A percentile compares a stretch with the other conserved stretches of the same genome.
phyloP scores from a whole-genome alignment of 2,329 filamentous ascomycete genomes.

The Cladophialophora psammophila region DNA sequence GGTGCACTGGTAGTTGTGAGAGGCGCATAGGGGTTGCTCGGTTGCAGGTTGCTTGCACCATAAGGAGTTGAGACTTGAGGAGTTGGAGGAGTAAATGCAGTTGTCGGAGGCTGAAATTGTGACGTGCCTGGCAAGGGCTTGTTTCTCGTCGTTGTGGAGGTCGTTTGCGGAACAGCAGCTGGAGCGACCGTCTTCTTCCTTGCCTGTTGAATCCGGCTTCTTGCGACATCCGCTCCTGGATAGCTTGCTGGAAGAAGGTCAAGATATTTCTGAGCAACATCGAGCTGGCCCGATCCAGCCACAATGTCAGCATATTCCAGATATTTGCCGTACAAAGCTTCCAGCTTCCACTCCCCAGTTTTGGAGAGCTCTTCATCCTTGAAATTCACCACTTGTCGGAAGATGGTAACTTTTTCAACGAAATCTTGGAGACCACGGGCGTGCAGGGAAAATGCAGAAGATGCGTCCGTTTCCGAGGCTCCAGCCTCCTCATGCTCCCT shows the following conservation, averaged over 20 bases:
- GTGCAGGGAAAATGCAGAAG: constrained; percentile 90
- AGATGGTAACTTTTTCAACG: constrained; percentile 97
- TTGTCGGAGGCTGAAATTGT: constrained; percentile 47
- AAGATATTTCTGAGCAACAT: constrained; percentile 88
- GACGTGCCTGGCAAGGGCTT: constrained; percentile 54
- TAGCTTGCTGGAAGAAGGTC: constrained; percentile 84
- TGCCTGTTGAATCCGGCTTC: constrained; percentile 83
- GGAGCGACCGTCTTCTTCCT: constrained; percentile 66
- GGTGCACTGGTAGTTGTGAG: constrained; percentile 41
- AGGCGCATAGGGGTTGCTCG: constrained; percentile 25
- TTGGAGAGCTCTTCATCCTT: constrained; percentile 75
- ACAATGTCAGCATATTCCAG: constrained; percentile 96
- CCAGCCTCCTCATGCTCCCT: constrained; percentile 80
- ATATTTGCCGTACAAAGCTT: constrained; percentile 89
- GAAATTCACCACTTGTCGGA: constrained; percentile 93
- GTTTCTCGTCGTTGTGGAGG: constrained; percentile 49
- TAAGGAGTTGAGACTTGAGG: constrained; percentile 37
- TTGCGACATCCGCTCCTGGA: constrained; percentile 83
- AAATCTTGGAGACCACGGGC: constrained; percentile 87
- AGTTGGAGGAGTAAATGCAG: constrained; percentile 42
- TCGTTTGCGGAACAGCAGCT: constrained; percentile 53
- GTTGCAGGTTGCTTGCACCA: constrained; percentile 8
- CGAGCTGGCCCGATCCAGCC: constrained; percentile 85
- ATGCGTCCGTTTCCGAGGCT: constrained; percentile 71
- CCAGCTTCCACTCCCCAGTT: constrained; percentile 85